phyloP scores from a whole-genome alignment of 345 rosid species.

The Nasturtium officinale region DNA sequence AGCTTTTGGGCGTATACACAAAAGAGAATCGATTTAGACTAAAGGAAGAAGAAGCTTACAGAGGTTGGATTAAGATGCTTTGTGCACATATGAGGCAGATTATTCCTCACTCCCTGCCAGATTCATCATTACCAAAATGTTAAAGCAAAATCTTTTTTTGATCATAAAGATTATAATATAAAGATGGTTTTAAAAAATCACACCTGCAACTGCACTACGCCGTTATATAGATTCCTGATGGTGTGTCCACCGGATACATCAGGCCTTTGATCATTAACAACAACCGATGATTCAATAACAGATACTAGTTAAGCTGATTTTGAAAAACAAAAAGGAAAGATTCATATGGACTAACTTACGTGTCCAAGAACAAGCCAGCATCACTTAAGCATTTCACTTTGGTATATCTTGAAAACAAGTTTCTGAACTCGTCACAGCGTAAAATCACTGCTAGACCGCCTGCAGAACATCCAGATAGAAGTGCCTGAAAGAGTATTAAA shows the following conservation, averaged over 20 bases:
- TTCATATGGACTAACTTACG: slow-evolving; percentile 50
- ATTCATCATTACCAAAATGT: slow-evolving; percentile 24
- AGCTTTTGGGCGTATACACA: slow-evolving; percentile 2
- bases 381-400: slow-evolving; percentile 93
- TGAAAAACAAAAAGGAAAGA: background rate
- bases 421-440: slow-evolving; percentile 84
- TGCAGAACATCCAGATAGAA: slow-evolving; percentile 95
- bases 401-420: slow-evolving; percentile 59
- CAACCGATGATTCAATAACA: slow-evolving; percentile 8
- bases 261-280: slow-evolving; percentile 47
- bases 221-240: slow-evolving; percentile 64
- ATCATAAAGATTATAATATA: background rate
- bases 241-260: slow-evolving; percentile 92
- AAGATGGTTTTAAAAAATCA: background rate
- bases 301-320: background rate
- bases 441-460: slow-evolving; percentile 89
- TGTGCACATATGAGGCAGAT: slow-evolving; percentile 72
- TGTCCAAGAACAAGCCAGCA: slow-evolving; percentile 92
- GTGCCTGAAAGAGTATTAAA: slow-evolving; percentile 57
- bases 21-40: background rate
- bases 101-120: slow-evolving; percentile 57
- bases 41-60: slow-evolving; percentile 46
- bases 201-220: slow-evolving; percentile 87
- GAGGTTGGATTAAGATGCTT: slow-evolving; percentile 82
- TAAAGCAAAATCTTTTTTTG: background rate